Base-by-base conservation (phyloP, 176 grass and related monocot species). In the Paspalum notatum region DNA sequence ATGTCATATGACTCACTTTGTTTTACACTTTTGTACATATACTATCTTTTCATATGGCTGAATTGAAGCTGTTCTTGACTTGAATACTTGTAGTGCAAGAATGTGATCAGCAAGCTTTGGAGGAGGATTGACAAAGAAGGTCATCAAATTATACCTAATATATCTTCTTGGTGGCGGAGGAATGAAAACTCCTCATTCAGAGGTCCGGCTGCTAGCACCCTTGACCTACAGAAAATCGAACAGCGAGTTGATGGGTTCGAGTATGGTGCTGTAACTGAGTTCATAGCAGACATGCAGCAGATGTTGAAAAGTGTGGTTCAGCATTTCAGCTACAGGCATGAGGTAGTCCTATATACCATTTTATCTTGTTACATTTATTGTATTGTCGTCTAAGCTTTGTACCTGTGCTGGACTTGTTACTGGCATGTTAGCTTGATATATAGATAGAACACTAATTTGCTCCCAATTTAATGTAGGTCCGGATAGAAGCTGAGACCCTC, bases 31-130 rank as follows among this genome's bases (percentile, higher is more conserved):
- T 56, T 72, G 52, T n/a, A n/a, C n/a, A n/a, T 53, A 11, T 12
- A 81, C 84, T 67, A 16, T 49, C 60, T 16, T 39, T 16, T 37
- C 0, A 3, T 20, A 44, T 83, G 32, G 5, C 25, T 90, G 41
- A 66, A 18, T 40, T 46, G 51, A 63, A 47, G 9, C 25, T 71
- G 41, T 50, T 77, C 55, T 85, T 17, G 56, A 72, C 53, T 43
- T 62, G 26, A 75, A 87, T 66, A 32, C 20, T 16, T 86, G 84
- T 65, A 99, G 97, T 99, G 97, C 75, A 99, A 99, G 93, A 93
- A 99, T 90, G 97, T 99, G 13, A 95, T 95, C 81, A 99, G 89
- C 93, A 95, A 99, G 84, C 89, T 99, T 61, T 94, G 93, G 86
- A 95, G 89, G 74, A 91, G 90, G 83, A 95, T 99, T 21, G 84